phyloP scores from a whole-genome alignment of 345 rosid species.

The Sonneratia alba region DNA sequence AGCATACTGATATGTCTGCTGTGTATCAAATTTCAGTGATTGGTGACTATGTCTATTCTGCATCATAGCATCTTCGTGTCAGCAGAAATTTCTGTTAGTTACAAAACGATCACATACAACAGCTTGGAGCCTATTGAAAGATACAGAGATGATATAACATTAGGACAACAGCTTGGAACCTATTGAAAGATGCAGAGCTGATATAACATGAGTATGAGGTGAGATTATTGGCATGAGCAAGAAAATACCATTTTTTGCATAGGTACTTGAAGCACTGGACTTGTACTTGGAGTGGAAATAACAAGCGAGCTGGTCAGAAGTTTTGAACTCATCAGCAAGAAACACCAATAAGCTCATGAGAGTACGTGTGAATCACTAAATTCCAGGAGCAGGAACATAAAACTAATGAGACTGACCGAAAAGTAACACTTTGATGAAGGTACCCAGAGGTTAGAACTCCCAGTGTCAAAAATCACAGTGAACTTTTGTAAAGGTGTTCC shows the following conservation, averaged over 20 bases:
- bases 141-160: background rate
- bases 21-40: no score
- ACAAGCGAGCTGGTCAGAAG: conserved; percentile 60
- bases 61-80: no score
- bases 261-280: conserved; percentile 60
- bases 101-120: background rate
- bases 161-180: background rate
- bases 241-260: conserved; percentile 53
- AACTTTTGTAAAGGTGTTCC: conserved; percentile 87
- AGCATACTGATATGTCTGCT: no score
- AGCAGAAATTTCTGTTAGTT: background rate
- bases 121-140: background rate
- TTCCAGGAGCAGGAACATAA: background rate
- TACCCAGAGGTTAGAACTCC: conserved; percentile 95
- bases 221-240: background rate
- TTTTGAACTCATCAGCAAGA: background rate
- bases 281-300: conserved; percentile 79
- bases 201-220: background rate
- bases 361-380: background rate
- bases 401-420: conserved; percentile 35
- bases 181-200: background rate
- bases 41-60: no score
- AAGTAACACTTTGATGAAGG: conserved; percentile 80
- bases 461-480: conserved; percentile 85
- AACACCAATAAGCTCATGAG: background rate